Conservation (phyloP, 768 basidiomycete species). For the Termitomyces sp. region DNA sequence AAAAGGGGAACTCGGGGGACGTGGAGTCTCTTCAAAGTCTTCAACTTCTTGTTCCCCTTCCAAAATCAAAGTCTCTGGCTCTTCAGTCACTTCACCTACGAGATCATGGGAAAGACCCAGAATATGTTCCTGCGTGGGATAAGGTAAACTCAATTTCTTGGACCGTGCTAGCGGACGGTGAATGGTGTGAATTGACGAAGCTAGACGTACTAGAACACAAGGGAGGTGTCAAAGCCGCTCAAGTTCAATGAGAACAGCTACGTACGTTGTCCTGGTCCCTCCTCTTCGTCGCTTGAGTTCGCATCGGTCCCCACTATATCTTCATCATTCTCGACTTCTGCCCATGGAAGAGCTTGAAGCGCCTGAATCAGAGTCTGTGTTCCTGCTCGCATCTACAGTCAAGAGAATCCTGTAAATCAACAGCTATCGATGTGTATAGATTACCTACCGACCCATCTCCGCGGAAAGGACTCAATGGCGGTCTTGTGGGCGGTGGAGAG, state of each 20-base stretch:
- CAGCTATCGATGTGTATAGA: constrained; percentile 5
- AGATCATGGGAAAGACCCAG: constrained; percentile 14
- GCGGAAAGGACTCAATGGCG: constrained; percentile 48
- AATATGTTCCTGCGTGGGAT: constrained; percentile 10
- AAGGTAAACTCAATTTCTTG: constrained; percentile 33
- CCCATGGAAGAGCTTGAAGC: constrained; percentile 80
- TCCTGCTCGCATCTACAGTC: constrained; percentile 70
- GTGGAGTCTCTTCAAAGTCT: constrained; percentile 56
- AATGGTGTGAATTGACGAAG: constrained; percentile 87
- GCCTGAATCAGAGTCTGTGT: constrained; percentile 89
- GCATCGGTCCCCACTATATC: constrained; percentile 41
- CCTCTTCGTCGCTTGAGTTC: constrained; percentile 63
- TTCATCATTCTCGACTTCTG: constrained; percentile 65
- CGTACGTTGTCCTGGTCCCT: constrained; percentile 33
- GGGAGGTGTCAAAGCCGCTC: neutral
- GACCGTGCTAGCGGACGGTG: constrained; percentile 75
- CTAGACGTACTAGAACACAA: constrained; percentile 40
- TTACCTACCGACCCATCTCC: constrained; percentile 66
- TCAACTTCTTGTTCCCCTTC: constrained; percentile 45
- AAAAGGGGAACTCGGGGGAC: constrained; percentile 19
- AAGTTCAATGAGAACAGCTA: neutral
- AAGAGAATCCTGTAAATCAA: constrained; percentile 4
- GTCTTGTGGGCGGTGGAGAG: constrained; percentile 52
- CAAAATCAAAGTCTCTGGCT: constrained; percentile 27
- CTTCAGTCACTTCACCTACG: constrained; percentile 31